Evolutionary conservation across 768 basidiomycete genomes (phyloP).

Genomic region (Scleroderma bovista): DNA sequence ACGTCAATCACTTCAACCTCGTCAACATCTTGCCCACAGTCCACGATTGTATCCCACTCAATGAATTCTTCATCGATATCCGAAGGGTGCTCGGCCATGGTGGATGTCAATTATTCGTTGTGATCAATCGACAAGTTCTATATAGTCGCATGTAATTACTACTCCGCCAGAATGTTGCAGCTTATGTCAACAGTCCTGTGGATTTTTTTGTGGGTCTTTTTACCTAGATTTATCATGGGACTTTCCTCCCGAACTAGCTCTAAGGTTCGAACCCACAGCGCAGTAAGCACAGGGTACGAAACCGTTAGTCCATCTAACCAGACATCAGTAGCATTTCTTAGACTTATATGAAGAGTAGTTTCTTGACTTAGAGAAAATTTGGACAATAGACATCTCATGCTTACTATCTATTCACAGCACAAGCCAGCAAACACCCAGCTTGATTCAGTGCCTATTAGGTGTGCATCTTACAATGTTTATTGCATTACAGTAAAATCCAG

Average conservation of each 20-base stretch:
- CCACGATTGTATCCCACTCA: background rate
- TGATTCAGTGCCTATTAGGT: too few species aligned
- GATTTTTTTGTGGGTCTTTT: background rate
- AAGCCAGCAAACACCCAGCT: too few species aligned
- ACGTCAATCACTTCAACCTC: background rate
- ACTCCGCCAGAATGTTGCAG: background rate
- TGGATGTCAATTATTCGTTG: background rate
- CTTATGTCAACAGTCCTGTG: background rate
- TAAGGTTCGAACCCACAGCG: too few species aligned
- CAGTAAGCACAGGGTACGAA: too few species aligned
- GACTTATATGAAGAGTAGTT: too few species aligned
- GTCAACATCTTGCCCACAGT: background rate
- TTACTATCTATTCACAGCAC: too few species aligned
- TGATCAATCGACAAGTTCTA: background rate
- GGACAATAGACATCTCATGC: too few species aligned
- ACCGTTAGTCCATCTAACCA: too few species aligned
- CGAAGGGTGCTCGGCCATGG: background rate
- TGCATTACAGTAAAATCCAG: too few species aligned
- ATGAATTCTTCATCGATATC: background rate
- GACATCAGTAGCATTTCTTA: too few species aligned
- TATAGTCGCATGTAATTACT: background rate
- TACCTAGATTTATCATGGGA: background rate
- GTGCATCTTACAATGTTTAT: too few species aligned
- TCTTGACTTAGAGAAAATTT: too few species aligned
- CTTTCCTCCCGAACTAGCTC: background rate